Evolutionary conservation across 805 yeast genomes (phyloP).

Genomic region (Kockiozyma suomiensis): DNA sequence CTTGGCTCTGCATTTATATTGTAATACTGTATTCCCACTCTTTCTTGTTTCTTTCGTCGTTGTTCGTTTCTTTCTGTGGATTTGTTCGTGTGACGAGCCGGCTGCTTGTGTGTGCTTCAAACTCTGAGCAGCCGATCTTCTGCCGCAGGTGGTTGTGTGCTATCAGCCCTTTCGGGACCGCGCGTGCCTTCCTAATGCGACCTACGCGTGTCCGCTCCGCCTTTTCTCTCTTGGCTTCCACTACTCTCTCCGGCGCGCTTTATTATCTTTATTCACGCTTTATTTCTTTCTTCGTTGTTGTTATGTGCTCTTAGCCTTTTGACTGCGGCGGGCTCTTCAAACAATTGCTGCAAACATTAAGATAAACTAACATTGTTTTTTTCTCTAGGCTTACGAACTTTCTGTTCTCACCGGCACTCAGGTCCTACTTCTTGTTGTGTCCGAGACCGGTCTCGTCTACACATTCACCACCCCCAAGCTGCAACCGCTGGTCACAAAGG

Average conservation of each 20-base stretch:
- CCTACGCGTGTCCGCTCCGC: constrained; percentile 20
- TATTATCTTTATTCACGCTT: not conserved
- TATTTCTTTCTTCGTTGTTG: not conserved
- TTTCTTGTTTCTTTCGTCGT: not conserved
- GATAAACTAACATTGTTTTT: not conserved
- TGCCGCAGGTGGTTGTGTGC: constrained; percentile 1
- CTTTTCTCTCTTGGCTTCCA: not conserved
- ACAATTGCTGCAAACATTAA: not conserved
- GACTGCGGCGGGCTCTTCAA: not conserved
- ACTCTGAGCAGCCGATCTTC: not conserved
- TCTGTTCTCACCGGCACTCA: constrained; percentile 97
- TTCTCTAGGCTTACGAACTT: constrained; percentile 77
- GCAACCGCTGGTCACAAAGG: constrained; percentile 95
- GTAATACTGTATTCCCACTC: too few relatives aligned
- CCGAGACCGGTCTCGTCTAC: constrained; percentile 98
- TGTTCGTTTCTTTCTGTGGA: not conserved
- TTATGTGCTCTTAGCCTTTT: not conserved
- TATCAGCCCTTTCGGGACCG: constrained; percentile 11
- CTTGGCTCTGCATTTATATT: not conserved
- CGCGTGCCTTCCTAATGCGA: constrained; percentile 25
- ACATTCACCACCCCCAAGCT: constrained; percentile 99
- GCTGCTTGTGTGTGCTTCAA: not conserved
- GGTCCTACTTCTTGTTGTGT: constrained; percentile 88
- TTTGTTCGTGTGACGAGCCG: not conserved
- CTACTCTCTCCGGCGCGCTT: not conserved